Evolutionary conservation across 768 basidiomycete genomes (phyloP).

Genomic region (Suillus alpinus): DNA sequence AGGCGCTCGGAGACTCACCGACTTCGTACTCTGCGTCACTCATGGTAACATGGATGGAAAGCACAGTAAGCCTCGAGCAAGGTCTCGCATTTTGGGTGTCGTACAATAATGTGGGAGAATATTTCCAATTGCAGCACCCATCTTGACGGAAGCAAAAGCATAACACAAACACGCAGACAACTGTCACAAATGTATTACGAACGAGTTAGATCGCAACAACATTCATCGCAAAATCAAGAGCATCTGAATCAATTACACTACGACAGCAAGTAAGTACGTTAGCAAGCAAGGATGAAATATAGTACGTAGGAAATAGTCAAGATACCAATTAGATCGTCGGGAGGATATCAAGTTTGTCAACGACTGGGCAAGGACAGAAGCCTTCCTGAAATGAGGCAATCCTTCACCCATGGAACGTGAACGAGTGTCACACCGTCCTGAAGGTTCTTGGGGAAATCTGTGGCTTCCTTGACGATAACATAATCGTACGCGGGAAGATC

Average conservation of each 20-base stretch:
- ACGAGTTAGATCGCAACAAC: background rate
- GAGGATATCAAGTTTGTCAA: background rate
- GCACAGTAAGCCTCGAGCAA: background rate
- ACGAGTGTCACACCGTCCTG: conserved; percentile 38
- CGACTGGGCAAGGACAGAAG: conserved; percentile 31
- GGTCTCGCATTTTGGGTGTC: background rate
- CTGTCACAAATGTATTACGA: too few species aligned
- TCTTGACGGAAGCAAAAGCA: background rate
- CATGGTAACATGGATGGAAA: conserved; percentile 22
- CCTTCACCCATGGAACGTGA: conserved; percentile 72
- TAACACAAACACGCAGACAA: too few species aligned
- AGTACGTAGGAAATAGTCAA: conserved; percentile 5
- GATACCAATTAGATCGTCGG: background rate
- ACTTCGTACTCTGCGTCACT: conserved; percentile 63
- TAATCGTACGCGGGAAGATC: conserved; percentile 49
- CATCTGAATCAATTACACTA: conserved; percentile 6
- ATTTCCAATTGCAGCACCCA: conserved; percentile 14
- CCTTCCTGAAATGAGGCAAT: conserved; percentile 67
- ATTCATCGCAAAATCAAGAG: background rate
- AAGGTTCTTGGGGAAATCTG: conserved; percentile 28
- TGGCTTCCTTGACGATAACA: conserved; percentile 55
- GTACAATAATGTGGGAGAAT: conserved; percentile 11
- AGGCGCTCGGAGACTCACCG: conserved; percentile 40
- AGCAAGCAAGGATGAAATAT: conserved; percentile 1
- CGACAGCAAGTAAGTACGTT: conserved; percentile 7